Conservation (phyloP, 2,329 filamentous ascomycete genomes). For the Purpureocillium lavendulum region DNA sequence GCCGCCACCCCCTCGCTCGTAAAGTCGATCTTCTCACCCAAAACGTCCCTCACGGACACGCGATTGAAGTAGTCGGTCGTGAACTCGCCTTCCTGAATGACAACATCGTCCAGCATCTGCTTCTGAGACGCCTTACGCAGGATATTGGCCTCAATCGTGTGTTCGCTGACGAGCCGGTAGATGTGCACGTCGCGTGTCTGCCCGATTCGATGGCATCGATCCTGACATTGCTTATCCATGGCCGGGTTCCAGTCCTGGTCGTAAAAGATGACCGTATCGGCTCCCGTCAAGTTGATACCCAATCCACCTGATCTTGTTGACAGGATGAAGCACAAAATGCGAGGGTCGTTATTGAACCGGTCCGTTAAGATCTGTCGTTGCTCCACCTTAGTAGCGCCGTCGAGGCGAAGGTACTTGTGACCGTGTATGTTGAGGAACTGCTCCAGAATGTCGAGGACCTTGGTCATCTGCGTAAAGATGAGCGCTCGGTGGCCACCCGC, state of each 20-base stretch:
- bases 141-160: conserved; percentile 97
- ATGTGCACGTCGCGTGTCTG: conserved; percentile 98
- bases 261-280: conserved; percentile 97
- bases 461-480: conserved; percentile 99
- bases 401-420: conserved; percentile 90
- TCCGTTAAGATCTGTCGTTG: conserved; percentile 92
- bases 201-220: conserved; percentile 92
- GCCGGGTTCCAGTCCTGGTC: conserved; percentile 99
- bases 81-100: conserved; percentile 97
- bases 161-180: conserved; percentile 85
- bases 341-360: conserved; percentile 89
- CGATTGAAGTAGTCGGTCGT: conserved; percentile 94
- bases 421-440: conserved; percentile 97
- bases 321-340: conserved; percentile 90
- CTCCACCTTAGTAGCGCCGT: conserved; percentile 94
- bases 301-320: conserved; percentile 90
- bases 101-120: conserved; percentile 93
- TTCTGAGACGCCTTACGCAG: conserved; percentile 95
- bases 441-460: conserved; percentile 93
- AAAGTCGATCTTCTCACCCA: conserved; percentile 49
- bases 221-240: conserved; percentile 99
- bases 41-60: conserved; percentile 61
- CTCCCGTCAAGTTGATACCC: conserved; percentile 92
- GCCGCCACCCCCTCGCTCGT: conserved; percentile 51
- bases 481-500: conserved; percentile 85